Base-by-base conservation (phyloP, 306 rosid genomes). In the Rosa rugosa region DNA sequence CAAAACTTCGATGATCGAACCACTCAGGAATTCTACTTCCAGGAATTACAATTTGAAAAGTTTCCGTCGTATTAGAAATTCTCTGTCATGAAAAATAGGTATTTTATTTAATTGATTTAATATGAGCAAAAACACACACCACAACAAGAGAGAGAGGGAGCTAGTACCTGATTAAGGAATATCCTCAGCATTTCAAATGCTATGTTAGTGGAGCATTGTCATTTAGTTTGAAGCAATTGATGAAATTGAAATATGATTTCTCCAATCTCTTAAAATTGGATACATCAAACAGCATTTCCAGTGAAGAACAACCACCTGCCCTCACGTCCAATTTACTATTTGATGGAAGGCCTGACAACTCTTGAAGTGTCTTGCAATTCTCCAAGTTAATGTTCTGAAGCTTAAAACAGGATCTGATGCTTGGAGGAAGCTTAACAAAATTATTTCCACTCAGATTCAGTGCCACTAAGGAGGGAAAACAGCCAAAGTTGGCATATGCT, bases 21-120 rank as follows among this genome's bases (percentile, higher is more conserved):
- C 79, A 75, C 20, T 40, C 34, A 12, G 59, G 71, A 42, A 75
- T 63, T 25, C 11, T 13, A 62, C 27, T 62, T 4, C 71, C 70
- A 17, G 60, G 79, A 25, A 45, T 44, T 4, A 23, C 38, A 13
- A 62, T 23, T 18, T 45, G 42, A 14, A 75, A 23, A 10, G 22
- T 20, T 23, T 40, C 65, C 8, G 6, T 56, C 0, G 0, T 1
- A 53, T 3, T 0, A 31, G 20, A 31, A 1, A 34, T 40, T 5
- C 62, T 36, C 77, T 73, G 68, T 4, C 17, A 62, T 4, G 8
- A 60, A 60, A 4, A 11, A 11, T 9, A 59, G 65, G 16, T 10
- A 8, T 23, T 22, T 59, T 1, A 4, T 23, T 59, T 31, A 6
- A 59, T 31, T 1, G 1, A 1, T 1, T 1, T 1, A 31, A 31